Evolutionary conservation across 352 stramenopile genomes (phyloP).

Genomic region (Halophytophthora batemanensis): DNA sequence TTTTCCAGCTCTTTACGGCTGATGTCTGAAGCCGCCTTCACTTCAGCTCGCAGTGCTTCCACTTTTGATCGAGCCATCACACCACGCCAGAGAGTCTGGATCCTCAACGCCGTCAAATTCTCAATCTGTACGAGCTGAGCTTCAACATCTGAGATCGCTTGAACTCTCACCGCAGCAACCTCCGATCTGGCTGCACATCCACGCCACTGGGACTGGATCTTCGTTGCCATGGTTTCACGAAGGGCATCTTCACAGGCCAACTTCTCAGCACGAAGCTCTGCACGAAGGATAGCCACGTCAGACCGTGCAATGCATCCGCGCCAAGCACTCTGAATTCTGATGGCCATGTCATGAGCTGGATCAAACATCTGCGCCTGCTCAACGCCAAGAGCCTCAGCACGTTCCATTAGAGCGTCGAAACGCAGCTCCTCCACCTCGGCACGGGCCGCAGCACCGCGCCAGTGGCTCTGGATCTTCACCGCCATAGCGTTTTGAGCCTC

Average conservation of each 20-base stretch:
- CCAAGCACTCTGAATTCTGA: slow-evolving; percentile 4
- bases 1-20: background rate
- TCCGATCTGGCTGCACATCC: slow-evolving; percentile 3
- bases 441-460: slow-evolving; percentile 15
- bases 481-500: slow-evolving; percentile 10
- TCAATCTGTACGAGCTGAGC: slow-evolving; percentile 20
- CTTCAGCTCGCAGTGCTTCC: background rate
- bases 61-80: slow-evolving; percentile 7
- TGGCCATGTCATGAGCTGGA: background rate
- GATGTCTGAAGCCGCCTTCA: background rate
- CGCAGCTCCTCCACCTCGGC: slow-evolving; percentile 6
- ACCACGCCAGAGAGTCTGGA: slow-evolving; percentile 38
- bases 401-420: background rate
- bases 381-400: too few species aligned
- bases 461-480: slow-evolving; percentile 29
- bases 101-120: slow-evolving; percentile 22
- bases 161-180: background rate
- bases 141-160: slow-evolving; percentile 23
- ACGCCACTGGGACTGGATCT: slow-evolving; percentile 13
- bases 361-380: background rate
- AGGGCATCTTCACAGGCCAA: slow-evolving; percentile 2
- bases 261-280: background rate
- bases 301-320: slow-evolving; percentile 2
- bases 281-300: slow-evolving; percentile 7
- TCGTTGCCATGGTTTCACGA: slow-evolving; percentile 9